Conservation (phyloP, 208 protist species). For the Trypanosoma brucei region DNA sequence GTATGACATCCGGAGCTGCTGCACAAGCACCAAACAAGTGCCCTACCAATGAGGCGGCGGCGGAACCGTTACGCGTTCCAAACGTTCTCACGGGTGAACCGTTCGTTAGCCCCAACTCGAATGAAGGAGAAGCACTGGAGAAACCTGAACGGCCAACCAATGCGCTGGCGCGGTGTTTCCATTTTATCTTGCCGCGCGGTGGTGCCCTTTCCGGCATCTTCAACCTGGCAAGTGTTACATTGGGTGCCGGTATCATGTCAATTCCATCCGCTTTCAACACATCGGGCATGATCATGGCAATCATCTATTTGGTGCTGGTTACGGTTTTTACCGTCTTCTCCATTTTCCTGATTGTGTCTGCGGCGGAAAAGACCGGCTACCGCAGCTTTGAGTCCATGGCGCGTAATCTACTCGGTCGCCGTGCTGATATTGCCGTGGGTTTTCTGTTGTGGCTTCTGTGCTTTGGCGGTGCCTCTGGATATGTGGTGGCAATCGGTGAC, state of each 20-base stretch:
- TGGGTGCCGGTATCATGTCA: conserved; percentile 66
- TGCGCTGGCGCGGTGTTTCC: conserved; percentile 11
- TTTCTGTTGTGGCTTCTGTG: conserved; percentile 39
- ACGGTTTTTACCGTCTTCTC: conserved; percentile 41
- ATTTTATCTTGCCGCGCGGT: conserved; percentile 36
- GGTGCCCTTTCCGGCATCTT: conserved; percentile 37
- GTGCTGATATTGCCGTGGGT: conserved; percentile 16
- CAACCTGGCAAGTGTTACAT: conserved; percentile 51
- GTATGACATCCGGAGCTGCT: too few species aligned
- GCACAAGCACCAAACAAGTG: too few species aligned
- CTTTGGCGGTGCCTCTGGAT: conserved; percentile 46
- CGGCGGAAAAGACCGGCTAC: conserved; percentile 22
- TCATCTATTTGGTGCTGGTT: conserved; percentile 34
- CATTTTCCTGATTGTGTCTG: conserved; percentile 26
- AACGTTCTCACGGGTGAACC: not conserved
- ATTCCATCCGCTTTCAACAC: conserved; percentile 55
- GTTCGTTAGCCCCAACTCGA: not conserved
- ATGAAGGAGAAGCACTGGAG: not conserved
- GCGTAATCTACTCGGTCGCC: conserved; percentile 12
- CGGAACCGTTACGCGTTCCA: not conserved
- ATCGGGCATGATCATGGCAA: conserved; percentile 32
- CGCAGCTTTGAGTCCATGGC: conserved; percentile 23
- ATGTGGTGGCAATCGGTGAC: conserved; percentile 43
- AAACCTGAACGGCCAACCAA: too few species aligned
- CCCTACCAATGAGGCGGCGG: too few species aligned